These are phyloP conservation scores for Carallia pectinifolia DNA, from an alignment of 345 rosid genomes.

Conservation along the genomic window DNA sequence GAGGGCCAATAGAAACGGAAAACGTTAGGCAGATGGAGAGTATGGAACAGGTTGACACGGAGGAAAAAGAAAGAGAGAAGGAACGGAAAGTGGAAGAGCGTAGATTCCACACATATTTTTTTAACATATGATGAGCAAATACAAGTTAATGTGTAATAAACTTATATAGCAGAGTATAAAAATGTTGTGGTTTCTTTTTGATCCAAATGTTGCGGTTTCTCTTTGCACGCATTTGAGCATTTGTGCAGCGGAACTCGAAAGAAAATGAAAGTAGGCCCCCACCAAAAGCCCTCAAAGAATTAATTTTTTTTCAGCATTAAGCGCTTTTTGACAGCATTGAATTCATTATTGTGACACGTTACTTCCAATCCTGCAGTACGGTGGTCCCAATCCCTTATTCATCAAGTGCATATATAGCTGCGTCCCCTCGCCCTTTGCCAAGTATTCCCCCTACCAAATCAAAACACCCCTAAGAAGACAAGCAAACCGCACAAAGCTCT, in stretches of 20 bases:
- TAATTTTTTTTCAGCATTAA: not conserved
- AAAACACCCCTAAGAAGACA: not conserved
- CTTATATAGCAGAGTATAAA: too few species aligned
- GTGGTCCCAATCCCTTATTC: conserved; percentile 27
- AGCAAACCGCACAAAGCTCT: not conserved
- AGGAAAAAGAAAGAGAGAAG: too few species aligned
- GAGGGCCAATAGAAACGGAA: not conserved
- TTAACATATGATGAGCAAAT: too few species aligned
- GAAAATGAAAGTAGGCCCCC: not conserved
- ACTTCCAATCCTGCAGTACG: not conserved
- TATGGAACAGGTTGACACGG: too few species aligned
- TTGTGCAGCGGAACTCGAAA: not conserved
- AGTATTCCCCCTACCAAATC: not conserved
- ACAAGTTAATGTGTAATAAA: too few species aligned
- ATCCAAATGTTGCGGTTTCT: too few species aligned
- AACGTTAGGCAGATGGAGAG: too few species aligned
- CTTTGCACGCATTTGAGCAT: too few species aligned
- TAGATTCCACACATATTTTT: too few species aligned
- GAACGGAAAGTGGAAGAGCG: too few species aligned
- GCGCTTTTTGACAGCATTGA: conserved; percentile 4
- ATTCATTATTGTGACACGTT: conserved; percentile 33
- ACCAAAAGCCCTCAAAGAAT: conserved; percentile 9
- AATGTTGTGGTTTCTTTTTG: too few species aligned
- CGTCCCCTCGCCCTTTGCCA: conserved; percentile 6
- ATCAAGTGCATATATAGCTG: conserved; percentile 41